Percentiles rank a stretch among this genome's conserved stretches.
Conservation (phyloP, 2,329 filamentous ascomycete genomes). For the Nemania sp. region DNA sequence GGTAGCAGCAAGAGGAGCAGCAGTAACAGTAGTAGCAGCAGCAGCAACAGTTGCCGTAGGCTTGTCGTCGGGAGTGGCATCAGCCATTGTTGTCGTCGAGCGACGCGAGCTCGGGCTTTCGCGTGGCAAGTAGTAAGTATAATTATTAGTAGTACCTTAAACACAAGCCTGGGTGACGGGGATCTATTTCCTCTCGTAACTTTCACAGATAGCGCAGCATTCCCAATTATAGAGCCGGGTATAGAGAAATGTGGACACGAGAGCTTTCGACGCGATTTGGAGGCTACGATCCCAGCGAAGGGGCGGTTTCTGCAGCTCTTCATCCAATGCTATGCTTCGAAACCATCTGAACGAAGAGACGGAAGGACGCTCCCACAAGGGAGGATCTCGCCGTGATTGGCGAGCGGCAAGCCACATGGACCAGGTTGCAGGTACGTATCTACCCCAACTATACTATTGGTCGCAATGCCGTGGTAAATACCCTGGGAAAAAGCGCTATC, state of each 20-base stretch:
- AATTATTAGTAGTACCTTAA: too few species aligned
- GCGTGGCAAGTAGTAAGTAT: too few species aligned
- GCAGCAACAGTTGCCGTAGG: conserved; percentile 1
- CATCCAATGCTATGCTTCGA: background rate
- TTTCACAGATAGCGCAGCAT: conserved; percentile 15
- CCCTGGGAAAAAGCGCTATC: too few species aligned
- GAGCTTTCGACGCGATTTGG: conserved; percentile 11
- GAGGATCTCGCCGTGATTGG: conserved; percentile 15
- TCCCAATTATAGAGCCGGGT: conserved; percentile 4
- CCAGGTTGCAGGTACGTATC: background rate
- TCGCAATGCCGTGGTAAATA: too few species aligned
- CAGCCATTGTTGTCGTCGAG: conserved; percentile 33
- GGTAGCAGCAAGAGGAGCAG: too few species aligned
- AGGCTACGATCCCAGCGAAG: background rate
- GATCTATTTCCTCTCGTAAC: conserved; percentile 16
- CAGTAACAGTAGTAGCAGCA: too few species aligned
- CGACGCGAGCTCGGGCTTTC: background rate
- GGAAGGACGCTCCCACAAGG: conserved; percentile 4
- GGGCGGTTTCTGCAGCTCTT: conserved; percentile 4
- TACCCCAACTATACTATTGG: background rate
- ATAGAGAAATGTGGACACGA: background rate
- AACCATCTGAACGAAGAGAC: background rate
- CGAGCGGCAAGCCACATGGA: too few species aligned
- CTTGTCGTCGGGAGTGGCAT: conserved; percentile 21
- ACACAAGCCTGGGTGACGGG: background rate